A percentile compares a stretch with the other conserved stretches of the same genome.
Evolutionary conservation across 805 yeast genomes (phyloP).

Genomic region (Metschnikowia gelsemii): DNA sequence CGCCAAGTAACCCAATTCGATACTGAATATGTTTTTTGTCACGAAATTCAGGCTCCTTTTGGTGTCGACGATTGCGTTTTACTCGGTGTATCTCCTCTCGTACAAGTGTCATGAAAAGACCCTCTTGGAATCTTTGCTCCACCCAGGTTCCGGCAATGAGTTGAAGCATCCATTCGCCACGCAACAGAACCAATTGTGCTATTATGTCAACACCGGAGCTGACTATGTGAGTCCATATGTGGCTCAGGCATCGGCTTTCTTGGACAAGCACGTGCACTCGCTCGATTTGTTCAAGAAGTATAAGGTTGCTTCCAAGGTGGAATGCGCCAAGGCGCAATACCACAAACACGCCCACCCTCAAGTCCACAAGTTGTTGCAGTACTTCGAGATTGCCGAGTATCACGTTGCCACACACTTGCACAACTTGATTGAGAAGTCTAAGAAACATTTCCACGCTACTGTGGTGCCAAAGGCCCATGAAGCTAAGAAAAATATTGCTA

Average conservation of each 20-base stretch:
- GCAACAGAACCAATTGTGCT: constrained; percentile 38
- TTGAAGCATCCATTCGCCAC: constrained; percentile 40
- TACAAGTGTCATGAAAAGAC: constrained; percentile 40
- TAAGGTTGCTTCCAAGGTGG: constrained; percentile 30
- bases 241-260: constrained; percentile 26
- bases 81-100: constrained; percentile 37
- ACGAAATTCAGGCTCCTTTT: constrained; percentile 24
- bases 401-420: constrained; percentile 30
- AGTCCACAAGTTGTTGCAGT: constrained; percentile 33
- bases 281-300: constrained; percentile 35
- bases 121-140: constrained; percentile 25
- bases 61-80: constrained; percentile 29
- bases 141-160: constrained; percentile 25
- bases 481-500: constrained; percentile 12
- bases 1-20: neutral
- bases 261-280: constrained; percentile 40
- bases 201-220: constrained; percentile 30
- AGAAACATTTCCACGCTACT: constrained; percentile 22
- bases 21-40: constrained; percentile 14
- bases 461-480: constrained; percentile 22
- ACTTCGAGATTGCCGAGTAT: constrained; percentile 35
- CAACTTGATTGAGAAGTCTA: constrained; percentile 15
- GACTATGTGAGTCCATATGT: constrained; percentile 32
- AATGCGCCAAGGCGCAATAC: constrained; percentile 24
- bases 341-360: constrained; percentile 30